phyloP scores from a whole-genome alignment of 1,139 yeast species.

The Magnusiomyces fungicola region DNA sequence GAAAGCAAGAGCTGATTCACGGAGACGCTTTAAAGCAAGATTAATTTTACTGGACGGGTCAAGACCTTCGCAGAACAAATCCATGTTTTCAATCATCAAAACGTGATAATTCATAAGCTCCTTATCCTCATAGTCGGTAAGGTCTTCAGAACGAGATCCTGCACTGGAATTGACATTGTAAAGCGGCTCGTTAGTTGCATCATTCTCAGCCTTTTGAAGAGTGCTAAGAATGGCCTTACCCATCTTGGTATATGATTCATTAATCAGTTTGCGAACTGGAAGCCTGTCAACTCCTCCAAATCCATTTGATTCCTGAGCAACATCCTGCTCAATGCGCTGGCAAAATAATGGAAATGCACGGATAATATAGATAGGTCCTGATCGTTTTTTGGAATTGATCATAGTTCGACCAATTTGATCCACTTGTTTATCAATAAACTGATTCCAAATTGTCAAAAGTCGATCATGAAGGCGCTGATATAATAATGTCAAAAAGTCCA shows the following conservation, averaged over 20 bases:
- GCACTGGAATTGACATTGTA: not conserved
- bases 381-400: constrained; percentile 36
- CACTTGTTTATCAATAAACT: constrained; percentile 49
- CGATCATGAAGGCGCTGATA: constrained; percentile 48
- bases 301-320: constrained; percentile 11
- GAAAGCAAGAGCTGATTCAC: constrained; percentile 31
- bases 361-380: constrained; percentile 39
- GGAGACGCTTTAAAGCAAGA: constrained; percentile 26
- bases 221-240: constrained; percentile 30
- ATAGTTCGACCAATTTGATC: constrained; percentile 48
- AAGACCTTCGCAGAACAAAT: constrained; percentile 49
- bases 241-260: constrained; percentile 38
- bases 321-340: constrained; percentile 31
- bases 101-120: constrained; percentile 53
- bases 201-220: constrained; percentile 26
- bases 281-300: constrained; percentile 24
- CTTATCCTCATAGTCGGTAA: constrained; percentile 43
- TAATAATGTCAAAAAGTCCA: constrained; percentile 55
- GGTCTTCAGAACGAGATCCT: constrained; percentile 17
- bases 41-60: constrained; percentile 32
- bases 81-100: constrained; percentile 56
- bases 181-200: constrained; percentile 8
- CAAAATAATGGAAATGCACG: constrained; percentile 42
- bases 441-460: constrained; percentile 50
- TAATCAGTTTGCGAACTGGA: constrained; percentile 35